Percentiles rank a stretch among this genome's conserved stretches.
phyloP scores from a whole-genome alignment of 805 yeast genomes.

The Starmerella sirachaensis region DNA sequence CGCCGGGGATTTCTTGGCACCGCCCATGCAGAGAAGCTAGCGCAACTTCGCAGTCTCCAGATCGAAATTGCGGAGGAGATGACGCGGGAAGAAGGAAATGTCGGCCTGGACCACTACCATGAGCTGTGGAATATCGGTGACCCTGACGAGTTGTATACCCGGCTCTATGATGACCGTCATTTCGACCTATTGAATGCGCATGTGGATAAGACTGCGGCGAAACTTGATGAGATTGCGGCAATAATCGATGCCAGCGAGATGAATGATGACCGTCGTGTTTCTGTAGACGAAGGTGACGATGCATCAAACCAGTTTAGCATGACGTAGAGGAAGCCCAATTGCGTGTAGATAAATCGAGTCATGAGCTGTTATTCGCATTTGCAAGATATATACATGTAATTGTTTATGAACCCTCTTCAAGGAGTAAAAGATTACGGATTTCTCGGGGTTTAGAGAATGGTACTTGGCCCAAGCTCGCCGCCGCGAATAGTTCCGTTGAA shows the following conservation, averaged over 20 bases:
- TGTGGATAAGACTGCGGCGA: conserved; percentile 38
- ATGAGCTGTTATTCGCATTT: background rate
- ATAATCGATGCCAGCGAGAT: conserved; percentile 26
- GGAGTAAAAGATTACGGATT: too few species aligned
- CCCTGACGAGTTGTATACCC: conserved; percentile 25
- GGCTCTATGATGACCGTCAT: conserved; percentile 38
- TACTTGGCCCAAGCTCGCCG: conserved; percentile 11
- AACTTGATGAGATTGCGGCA: conserved; percentile 42
- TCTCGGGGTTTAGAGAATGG: conserved; percentile 14
- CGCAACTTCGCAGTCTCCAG: conserved; percentile 48
- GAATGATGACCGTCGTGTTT: background rate
- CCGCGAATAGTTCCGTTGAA: conserved; percentile 19
- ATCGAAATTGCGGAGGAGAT: conserved; percentile 34
- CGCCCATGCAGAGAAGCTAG: conserved; percentile 40
- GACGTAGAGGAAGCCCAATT: too few species aligned
- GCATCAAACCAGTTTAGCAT: too few species aligned
- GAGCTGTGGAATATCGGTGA: conserved; percentile 23
- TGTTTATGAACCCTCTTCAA: background rate
- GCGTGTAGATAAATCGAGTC: too few species aligned
- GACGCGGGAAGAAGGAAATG: conserved; percentile 26
- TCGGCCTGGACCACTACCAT: conserved; percentile 27
- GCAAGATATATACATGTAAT: background rate
- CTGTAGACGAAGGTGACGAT: too few species aligned
- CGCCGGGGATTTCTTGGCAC: conserved; percentile 31
- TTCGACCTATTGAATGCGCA: conserved; percentile 41